These are phyloP conservation scores for Talaromyces adpressus DNA, from an alignment of 495 filamentous ascomycete species.

Conservation along the genomic window DNA sequence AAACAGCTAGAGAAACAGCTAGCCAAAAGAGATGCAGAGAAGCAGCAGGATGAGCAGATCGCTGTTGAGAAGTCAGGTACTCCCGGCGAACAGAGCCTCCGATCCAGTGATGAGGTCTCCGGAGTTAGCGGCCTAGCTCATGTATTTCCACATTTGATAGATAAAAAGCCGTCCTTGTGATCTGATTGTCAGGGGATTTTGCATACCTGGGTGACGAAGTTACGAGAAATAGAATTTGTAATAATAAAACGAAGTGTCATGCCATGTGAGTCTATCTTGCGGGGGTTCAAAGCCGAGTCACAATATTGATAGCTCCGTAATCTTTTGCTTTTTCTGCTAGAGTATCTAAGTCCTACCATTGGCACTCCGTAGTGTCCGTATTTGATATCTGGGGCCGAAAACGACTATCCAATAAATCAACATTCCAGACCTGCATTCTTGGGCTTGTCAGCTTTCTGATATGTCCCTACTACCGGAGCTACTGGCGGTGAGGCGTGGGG, in stretches of 20 bases:
- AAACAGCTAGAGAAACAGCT: neutral
- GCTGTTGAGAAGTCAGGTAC: neutral
- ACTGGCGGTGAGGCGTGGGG: conserved; percentile 1
- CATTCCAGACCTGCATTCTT: neutral
- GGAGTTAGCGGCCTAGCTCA: conserved; percentile 22
- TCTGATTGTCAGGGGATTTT: neutral
- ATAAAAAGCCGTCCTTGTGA: conserved; percentile 4
- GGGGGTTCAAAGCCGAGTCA: neutral
- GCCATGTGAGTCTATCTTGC: neutral
- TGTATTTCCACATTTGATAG: conserved; percentile 40
- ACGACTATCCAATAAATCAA: neutral
- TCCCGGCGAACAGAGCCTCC: conserved; percentile 1
- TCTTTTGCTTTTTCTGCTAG: neutral
- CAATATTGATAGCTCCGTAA: neutral
- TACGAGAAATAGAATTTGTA: neutral
- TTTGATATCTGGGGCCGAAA: neutral
- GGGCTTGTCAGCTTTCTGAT: neutral
- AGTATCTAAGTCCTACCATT: no score
- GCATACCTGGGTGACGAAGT: neutral
- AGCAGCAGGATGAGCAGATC: neutral
- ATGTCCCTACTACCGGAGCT: neutral
- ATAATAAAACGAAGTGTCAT: neutral
- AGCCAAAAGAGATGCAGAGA: neutral
- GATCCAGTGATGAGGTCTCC: neutral
- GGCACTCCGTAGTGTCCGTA: neutral